Evolutionary conservation across 2,329 filamentous ascomycete genomes (phyloP).

Genomic region (Gaeumannomyces tritici): DNA sequence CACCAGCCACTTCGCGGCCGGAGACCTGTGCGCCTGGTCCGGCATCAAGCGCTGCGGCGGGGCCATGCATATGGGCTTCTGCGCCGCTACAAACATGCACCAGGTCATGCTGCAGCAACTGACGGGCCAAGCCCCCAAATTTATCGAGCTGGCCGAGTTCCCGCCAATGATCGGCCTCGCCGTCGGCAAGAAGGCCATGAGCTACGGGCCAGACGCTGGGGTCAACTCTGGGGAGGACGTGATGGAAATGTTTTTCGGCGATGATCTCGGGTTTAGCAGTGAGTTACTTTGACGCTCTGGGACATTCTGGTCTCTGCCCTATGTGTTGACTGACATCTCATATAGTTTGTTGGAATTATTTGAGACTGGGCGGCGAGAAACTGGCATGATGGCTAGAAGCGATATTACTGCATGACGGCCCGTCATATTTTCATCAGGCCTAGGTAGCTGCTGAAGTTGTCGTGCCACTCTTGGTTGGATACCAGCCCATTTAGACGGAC

Average conservation of each 20-base stretch:
- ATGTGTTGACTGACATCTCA: not conserved
- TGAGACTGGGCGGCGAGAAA: constrained; percentile 2
- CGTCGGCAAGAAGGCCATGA: constrained; percentile 59
- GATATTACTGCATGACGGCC: too few relatives aligned
- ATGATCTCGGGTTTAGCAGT: constrained; percentile 58
- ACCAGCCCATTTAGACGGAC: too few relatives aligned
- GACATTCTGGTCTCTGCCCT: too few relatives aligned
- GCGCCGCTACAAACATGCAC: constrained; percentile 57
- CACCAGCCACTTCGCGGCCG: constrained; percentile 55
- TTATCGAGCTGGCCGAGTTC: constrained; percentile 40
- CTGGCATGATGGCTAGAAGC: not conserved
- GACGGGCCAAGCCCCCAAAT: constrained; percentile 29
- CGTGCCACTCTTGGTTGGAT: too few relatives aligned
- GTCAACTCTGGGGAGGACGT: constrained; percentile 53
- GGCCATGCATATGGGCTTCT: constrained; percentile 65
- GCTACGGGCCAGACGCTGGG: constrained; percentile 48
- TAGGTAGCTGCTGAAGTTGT: too few relatives aligned
- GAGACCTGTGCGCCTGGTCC: constrained; percentile 62
- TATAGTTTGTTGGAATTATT: constrained; percentile 7
- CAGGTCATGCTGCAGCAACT: constrained; percentile 43
- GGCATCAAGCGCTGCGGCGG: constrained; percentile 73
- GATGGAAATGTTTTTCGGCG: constrained; percentile 53
- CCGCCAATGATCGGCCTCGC: constrained; percentile 62
- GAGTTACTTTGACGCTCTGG: constrained; percentile 22
- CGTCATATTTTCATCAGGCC: too few relatives aligned